Base-by-base conservation (phyloP, 2,329 filamentous ascomycete species). In the Aspergillus proliferans region DNA sequence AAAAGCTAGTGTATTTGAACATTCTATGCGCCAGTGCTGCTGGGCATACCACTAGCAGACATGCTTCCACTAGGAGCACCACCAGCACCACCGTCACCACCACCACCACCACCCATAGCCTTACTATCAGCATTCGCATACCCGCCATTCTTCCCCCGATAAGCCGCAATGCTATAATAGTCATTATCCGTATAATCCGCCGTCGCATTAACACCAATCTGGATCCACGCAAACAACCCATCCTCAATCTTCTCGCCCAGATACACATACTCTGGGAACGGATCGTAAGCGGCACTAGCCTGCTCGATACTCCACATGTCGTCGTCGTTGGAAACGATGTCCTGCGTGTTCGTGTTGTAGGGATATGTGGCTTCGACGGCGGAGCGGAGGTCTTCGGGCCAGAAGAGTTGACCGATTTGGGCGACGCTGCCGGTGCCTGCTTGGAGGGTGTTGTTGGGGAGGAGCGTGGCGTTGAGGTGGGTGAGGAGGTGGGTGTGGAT, bases 241-340 rank as follows among this genome's bases (percentile, higher is more conserved):
- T 76, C 74, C 9, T 66, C 57, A 18, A 77, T 60, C 18, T 67
- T 63, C 26, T 79, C 72, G 3, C 78, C 76, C 22, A 81, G 73
- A 47, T 77, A 74, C 39, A 77, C 68, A 52, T 78, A 80, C 59
- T 81, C 74, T 9, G 78, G 68, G 59, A 80, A 73, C 0, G 78
- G 78, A 50, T 78, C 75, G 47, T 75, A 75, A 36, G 71, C 66
- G 4, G 65, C 69, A 44, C 69, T 69, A 8, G 73, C 69, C 55
- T 72, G 67, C 51, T 60, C 53, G 14, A 71, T 61, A 54, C 71
- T 70, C 50, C 71, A 68, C 36, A 57, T 52, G 51, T 78, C 75
- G 1, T 73, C 67, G 3, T 65, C 67, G 50, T 78, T 78, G 42
- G 59, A 60, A 7, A 69, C 74, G 22, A 70, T 43, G 2, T 26